Base-by-base conservation (phyloP, 75 land plant genomes). In the Sequoia sempervirens region DNA sequence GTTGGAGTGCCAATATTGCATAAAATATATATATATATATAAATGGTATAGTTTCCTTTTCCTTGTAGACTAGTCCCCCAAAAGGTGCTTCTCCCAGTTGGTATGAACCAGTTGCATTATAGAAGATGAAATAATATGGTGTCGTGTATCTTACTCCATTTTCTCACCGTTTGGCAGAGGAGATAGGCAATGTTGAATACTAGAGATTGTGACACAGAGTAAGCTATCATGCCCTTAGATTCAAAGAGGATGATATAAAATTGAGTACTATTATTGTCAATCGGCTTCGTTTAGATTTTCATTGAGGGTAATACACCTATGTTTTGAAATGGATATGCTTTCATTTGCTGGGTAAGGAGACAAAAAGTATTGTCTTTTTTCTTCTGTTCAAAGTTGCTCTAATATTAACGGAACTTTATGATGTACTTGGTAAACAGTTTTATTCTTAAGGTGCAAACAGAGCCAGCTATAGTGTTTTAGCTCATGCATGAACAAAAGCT, bases 271-370 rank as follows among this genome's bases (percentile, higher is more conserved):
- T 79, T 36, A 94, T 97, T 81, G 94, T 97, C 41, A 85, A 83
- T n/a, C 94, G 87, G 66, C 95, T 96, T 17, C 93, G 98, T 23
- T 43, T 90, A 45, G 89, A 92, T 80, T 96, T 96, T 78, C 99
- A 88, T 97, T 93, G 87, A 92, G 95, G 95, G 92, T 97, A 66
- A 93, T 96, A 84, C 99, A 96, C 85, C 99, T 97, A 83, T 95
- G 99, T 17, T 97, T 97, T 85, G 97, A 97, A 88, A 92, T 97
- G 94, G 99, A 95, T 81, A 97, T 96, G 99, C 94, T 97, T 83
- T 94, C 98, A 64, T 97, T 97, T 93, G 99, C 97, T 81, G 97
- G 99, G 98, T 96, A 91, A 79, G 90, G 80, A 78, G 30, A 69
- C 11, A 46, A 17, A 5, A 30, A 80, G n/a, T 5, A 36, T 28